Evolutionary conservation across 2,329 filamentous ascomycete species (phyloP).

Genomic region (Zelopaecilomyces penicillatus): DNA sequence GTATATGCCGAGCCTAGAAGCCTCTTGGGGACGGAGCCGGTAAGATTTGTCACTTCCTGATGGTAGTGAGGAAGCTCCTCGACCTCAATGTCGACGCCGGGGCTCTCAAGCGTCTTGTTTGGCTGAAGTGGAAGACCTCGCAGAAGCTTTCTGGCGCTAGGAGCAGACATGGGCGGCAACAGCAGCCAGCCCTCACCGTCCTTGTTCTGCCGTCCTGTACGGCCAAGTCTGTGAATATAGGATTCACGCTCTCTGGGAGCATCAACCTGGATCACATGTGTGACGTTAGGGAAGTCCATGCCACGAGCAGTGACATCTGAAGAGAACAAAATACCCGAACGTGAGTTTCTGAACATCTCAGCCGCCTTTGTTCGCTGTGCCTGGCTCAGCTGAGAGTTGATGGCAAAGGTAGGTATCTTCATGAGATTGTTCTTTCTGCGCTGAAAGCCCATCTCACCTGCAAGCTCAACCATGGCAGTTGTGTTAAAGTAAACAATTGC

Average conservation of each 20-base stretch:
- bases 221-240: conserved; percentile 70
- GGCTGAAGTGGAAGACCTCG: conserved; percentile 51
- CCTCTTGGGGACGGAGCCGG: conserved; percentile 29
- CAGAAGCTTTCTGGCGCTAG: conserved; percentile 42
- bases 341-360: conserved; percentile 59
- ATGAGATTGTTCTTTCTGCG: conserved; percentile 30
- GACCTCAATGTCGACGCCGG: conserved; percentile 45
- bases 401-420: conserved; percentile 38
- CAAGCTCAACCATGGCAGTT: conserved; percentile 62
- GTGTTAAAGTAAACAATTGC: conserved; percentile 90
- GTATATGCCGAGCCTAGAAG: conserved; percentile 40
- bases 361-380: conserved; percentile 58
- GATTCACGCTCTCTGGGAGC: conserved; percentile 56
- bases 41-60: conserved; percentile 31
- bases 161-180: conserved; percentile 45
- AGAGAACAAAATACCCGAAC: conserved; percentile 60
- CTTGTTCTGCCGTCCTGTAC: conserved; percentile 68
- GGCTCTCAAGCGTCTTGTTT: conserved; percentile 41
- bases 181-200: conserved; percentile 64
- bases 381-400: conserved; percentile 76
- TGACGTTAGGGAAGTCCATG: conserved; percentile 75
- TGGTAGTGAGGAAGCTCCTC: conserved; percentile 38
- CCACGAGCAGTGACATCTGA: conserved; percentile 75
- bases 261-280: conserved; percentile 70
- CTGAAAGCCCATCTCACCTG: conserved; percentile 43